These are phyloP conservation scores for Marvania coccoides DNA, from an alignment of 139 green algal species.

Conservation along the genomic window DNA sequence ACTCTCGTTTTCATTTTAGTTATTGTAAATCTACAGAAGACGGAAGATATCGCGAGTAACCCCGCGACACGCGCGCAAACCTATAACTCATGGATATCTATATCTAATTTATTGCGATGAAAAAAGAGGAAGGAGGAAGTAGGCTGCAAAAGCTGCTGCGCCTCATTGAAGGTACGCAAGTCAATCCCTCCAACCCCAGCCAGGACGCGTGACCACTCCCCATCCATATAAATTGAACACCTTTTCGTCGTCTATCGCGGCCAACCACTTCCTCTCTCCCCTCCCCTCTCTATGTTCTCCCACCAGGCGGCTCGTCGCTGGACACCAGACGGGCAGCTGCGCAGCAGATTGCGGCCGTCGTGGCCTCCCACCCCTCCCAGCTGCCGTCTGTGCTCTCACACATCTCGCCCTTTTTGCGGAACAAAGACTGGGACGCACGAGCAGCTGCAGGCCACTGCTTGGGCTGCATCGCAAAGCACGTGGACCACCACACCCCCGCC, in stretches of 20 bases:
- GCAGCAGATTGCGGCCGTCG: constrained; percentile 73
- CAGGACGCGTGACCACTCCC: neutral
- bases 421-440: constrained; percentile 74
- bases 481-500: constrained; percentile 45
- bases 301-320: constrained; percentile 58
- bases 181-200: neutral
- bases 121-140: constrained; percentile 9
- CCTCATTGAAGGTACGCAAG: constrained; percentile 57
- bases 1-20: no score
- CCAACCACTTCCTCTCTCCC: neutral
- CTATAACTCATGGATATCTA: no score
- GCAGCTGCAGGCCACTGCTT: constrained; percentile 67
- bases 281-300: neutral
- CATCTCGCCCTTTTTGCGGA: constrained; percentile 51
- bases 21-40: no score
- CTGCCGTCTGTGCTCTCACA: constrained; percentile 60
- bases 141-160: constrained; percentile 61
- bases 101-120: neutral
- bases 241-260: neutral
- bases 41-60: no score
- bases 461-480: constrained; percentile 62
- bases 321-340: constrained; percentile 65
- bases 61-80: no score
- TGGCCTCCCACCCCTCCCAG: constrained; percentile 58
- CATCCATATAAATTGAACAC: no score